A percentile compares a stretch with the other conserved stretches of the same genome.
These are phyloP conservation scores for Arthrobotrys musiformis DNA, from an alignment of 2,329 filamentous ascomycete species.

Conservation along the genomic window DNA sequence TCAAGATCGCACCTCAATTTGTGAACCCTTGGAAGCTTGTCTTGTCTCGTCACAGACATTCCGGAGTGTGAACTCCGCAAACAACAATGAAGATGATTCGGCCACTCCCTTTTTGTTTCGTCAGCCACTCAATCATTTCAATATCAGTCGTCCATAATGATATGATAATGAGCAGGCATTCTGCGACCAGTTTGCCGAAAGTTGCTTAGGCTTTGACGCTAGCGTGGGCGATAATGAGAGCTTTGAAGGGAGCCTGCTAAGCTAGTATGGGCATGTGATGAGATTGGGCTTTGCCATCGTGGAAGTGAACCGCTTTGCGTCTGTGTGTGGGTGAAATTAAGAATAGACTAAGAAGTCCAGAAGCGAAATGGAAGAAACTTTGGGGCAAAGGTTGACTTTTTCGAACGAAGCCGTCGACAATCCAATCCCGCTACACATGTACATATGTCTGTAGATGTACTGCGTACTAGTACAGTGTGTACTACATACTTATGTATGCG, in stretches of 20 bases:
- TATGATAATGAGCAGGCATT: conserved; percentile 26
- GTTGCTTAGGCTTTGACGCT: conserved; percentile 34
- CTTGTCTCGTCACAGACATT: conserved; percentile 17
- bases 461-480: too few relatives aligned
- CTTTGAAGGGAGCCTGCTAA: conserved; percentile 21
- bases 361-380: background rate
- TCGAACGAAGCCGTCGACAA: background rate
- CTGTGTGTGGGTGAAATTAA: background rate
- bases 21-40: conserved; percentile 2
- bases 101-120: conserved; percentile 10
- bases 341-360: background rate
- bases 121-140: conserved; percentile 25
- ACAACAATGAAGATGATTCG: conserved; percentile 15
- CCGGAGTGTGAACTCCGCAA: background rate
- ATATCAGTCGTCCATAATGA: conserved; percentile 28
- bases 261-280: conserved; percentile 35
- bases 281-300: conserved; percentile 12
- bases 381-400: background rate
- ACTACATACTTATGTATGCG: too few relatives aligned
- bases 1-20: background rate
- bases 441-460: too few relatives aligned
- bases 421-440: background rate
- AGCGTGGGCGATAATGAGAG: conserved; percentile 24
- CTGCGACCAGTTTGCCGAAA: conserved; percentile 43
- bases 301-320: background rate